These are phyloP conservation scores for Aureobasidium zeae DNA, from an alignment of 2,329 filamentous ascomycete genomes.

Conservation along the genomic window DNA sequence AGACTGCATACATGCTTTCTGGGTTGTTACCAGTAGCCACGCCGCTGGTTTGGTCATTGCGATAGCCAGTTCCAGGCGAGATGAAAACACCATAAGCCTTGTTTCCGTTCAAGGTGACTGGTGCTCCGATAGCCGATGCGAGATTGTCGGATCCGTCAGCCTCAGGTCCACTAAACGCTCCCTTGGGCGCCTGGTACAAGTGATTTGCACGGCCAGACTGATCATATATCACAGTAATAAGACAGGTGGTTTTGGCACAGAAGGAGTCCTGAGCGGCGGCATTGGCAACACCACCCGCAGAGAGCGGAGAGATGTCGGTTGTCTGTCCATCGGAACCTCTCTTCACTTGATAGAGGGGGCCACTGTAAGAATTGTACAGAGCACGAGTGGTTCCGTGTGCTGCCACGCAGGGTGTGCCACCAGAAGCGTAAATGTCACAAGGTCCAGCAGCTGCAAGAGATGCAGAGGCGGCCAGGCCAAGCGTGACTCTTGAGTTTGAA, in stretches of 20 bases:
- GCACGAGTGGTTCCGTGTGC: constrained; percentile 58
- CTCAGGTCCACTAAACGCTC: constrained; percentile 49
- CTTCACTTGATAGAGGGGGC: constrained; percentile 51
- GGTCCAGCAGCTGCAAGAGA: constrained; percentile 45
- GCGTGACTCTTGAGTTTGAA: constrained; percentile 20
- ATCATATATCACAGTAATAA: constrained; percentile 42
- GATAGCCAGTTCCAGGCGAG: constrained; percentile 53
- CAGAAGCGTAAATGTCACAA: constrained; percentile 52
- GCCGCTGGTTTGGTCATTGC: constrained; percentile 46
- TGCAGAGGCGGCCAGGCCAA: constrained; percentile 21
- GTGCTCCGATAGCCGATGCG: constrained; percentile 50
- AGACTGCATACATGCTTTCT: constrained; percentile 52
- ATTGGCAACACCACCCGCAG: constrained; percentile 54
- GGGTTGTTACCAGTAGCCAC: constrained; percentile 47
- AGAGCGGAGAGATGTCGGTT: constrained; percentile 41
- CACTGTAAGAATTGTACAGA: constrained; percentile 46
- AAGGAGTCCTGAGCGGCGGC: constrained; percentile 43
- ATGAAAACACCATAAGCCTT: constrained; percentile 57
- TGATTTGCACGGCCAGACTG: constrained; percentile 55
- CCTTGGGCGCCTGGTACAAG: constrained; percentile 50
- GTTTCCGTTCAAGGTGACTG: constrained; percentile 45
- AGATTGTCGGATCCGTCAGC: constrained; percentile 50
- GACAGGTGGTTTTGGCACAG: constrained; percentile 22
- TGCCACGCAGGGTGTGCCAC: constrained; percentile 53
- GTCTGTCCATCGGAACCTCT: constrained; percentile 46